Evolutionary conservation across 495 filamentous ascomycete species (phyloP).

Genomic region (Articulospora tetracladia): DNA sequence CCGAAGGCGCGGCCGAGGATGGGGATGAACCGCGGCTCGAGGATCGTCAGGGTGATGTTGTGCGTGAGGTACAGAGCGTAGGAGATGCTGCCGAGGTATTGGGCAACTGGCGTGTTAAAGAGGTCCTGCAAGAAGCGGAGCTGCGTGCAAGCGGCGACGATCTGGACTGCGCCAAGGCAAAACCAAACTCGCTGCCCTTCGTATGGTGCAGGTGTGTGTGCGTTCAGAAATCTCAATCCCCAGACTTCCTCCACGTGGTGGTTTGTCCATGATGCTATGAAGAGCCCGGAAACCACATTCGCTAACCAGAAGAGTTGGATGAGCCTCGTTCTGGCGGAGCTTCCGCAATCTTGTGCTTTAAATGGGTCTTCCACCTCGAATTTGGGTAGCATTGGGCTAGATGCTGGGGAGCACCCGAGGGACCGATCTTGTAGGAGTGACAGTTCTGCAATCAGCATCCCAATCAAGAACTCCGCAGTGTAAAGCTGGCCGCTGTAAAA

Average conservation of each 20-base stretch:
- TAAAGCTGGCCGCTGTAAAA: conserved; percentile 57
- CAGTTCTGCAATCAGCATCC: conserved; percentile 57
- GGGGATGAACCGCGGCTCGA: conserved; percentile 45
- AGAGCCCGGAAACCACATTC: conserved; percentile 36
- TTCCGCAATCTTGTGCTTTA: conserved; percentile 14
- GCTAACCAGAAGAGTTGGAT: conserved; percentile 22
- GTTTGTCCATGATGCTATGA: conserved; percentile 42
- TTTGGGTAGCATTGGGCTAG: conserved; percentile 16
- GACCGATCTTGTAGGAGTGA: conserved; percentile 40
- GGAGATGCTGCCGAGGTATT: conserved; percentile 58
- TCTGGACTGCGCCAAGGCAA: conserved; percentile 47
- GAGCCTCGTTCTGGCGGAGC: conserved; percentile 9
- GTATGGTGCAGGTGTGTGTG: conserved; percentile 33
- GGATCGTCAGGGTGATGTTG: conserved; percentile 44
- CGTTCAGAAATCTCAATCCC: conserved; percentile 30
- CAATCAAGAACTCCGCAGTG: conserved; percentile 54
- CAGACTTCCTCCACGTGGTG: conserved; percentile 31
- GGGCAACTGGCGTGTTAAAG: conserved; percentile 52
- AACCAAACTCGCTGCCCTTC: conserved; percentile 45
- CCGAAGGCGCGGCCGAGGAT: conserved; percentile 34
- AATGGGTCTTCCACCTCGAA: conserved; percentile 18
- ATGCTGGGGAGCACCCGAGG: conserved; percentile 1
- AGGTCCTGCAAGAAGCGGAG: conserved; percentile 45
- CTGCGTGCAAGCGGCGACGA: conserved; percentile 53
- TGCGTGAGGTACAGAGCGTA: conserved; percentile 56